Evolutionary conservation across 345 rosid genomes (phyloP), one percentile per base, ranked within the genome.

Genomic region (Lepidium aucheri): DNA sequence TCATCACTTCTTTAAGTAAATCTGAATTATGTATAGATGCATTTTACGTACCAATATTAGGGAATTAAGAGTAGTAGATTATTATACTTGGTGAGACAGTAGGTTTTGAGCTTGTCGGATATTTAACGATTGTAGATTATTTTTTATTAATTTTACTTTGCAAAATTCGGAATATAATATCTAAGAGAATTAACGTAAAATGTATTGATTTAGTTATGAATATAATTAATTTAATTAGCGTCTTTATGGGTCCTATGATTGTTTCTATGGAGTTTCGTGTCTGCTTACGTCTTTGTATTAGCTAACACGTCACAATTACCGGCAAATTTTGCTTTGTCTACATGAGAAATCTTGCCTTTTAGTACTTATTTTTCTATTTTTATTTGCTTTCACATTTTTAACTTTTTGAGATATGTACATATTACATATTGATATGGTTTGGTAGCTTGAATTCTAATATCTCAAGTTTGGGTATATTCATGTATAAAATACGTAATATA

Each of bases 231-330:
- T 47, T 58, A 15, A 28, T 38, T 46, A 39, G 51, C 11, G 0
- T 46, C 10, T 22, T 26, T 30, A 39, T 63, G 35, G 33, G 41
- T 42, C 55, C 13, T 8, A 66, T 65, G 67, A 58, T 66, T 65
- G 41, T 65, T 41, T 58, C 1, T 53, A 7, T 60, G 13, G 59
- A 74, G 77, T 74, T 67, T 60, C 77, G 77, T 67, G 68, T 38
- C 26, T 17, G 42, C 67, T 53, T 67, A 53, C 64, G 69, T 54
- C 73, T 67, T 61, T 60, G 53, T 20, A 47, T 45, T 67, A 53
- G 67, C 42, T 45, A 43, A 74, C 64, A 63, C 69, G 64, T 67
- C 77, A 59, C 6, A 65, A 15, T 73, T 57, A 33, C 71, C 66
- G 54, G 60, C 49, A 47, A 17, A 9, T 42, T 73, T 41, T 73